Evolutionary conservation across 1,284 basidiomycete species (phyloP), one percentile per base, ranked within the genome.

Genomic region (Porodaedalea pini): DNA sequence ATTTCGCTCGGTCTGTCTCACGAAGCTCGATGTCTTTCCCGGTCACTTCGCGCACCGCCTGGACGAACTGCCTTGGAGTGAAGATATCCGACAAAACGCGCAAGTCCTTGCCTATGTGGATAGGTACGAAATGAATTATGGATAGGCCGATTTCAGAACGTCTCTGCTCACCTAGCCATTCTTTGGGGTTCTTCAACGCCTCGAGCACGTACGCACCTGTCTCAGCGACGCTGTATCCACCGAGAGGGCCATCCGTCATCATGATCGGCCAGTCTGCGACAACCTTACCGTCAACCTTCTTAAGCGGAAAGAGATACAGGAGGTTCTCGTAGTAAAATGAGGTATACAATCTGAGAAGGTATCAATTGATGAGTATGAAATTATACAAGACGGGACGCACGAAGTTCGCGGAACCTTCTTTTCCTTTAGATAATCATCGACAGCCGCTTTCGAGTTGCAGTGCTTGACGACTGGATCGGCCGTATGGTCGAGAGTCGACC

Each of bases 371-470:
- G 34, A 17, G 23, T 19, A 19, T 19, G 15, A 36, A 31, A 23
- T 32, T n/a, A n/a, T n/a, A 7, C 17, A n/a, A 23, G 21, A 29
- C 11, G 4, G 53, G 11, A 34, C 60, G 32, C 49, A 63, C 62
- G 62, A 67, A 36, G 65, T 66, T 39, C 62, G 51, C 39, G 60
- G 58, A 31, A 67, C 41, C 21, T 63, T 59, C 43, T 58, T 61
- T 8, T 58, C 56, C 51, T 63, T 61, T 10, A 65, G 59, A 39
- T 68, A 67, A 36, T 65, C 60, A 44, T 66, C 61, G 29, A 68
- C 62, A n/a, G 54, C 58, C 4, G 62, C 61, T 54, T 68, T 68
- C 47, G 63, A 63, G 56, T 66, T 61, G 54, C 66, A 68, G 57
- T 68, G 67, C 15, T 63, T 61, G 10, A 65, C 61, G n/a, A 59